A percentile compares a stretch with the other conserved stretches of the same genome.
Conservation (phyloP, 2,329 filamentous ascomycete species). For the Fusarium solani-melongenae region DNA sequence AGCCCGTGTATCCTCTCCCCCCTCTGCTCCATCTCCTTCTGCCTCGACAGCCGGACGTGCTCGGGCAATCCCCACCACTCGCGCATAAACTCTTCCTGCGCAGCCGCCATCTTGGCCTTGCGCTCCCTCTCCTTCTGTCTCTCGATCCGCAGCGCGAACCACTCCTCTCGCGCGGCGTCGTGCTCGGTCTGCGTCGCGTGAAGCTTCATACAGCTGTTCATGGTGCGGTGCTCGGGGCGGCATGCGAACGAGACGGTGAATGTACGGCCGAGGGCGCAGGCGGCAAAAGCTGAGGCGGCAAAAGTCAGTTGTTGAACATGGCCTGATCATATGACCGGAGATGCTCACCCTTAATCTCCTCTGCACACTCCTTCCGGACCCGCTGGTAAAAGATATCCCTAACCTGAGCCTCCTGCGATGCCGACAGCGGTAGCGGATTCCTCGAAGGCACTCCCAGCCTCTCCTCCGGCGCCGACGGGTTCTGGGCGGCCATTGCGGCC, state of each 20-base stretch:
- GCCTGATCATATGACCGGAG: background rate
- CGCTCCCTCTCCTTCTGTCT: conserved; percentile 74
- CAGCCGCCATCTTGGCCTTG: conserved; percentile 67
- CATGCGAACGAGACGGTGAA: conserved; percentile 90
- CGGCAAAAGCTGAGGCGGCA: conserved; percentile 78
- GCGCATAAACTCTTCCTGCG: conserved; percentile 73
- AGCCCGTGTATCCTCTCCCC: conserved; percentile 68
- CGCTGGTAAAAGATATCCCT: conserved; percentile 83
- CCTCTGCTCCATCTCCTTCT: conserved; percentile 58
- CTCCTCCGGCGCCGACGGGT: conserved; percentile 49
- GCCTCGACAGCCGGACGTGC: conserved; percentile 62
- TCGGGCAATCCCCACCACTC: conserved; percentile 76
- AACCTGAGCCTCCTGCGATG: conserved; percentile 84
- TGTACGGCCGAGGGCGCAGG: conserved; percentile 87
- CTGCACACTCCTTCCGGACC: conserved; percentile 79
- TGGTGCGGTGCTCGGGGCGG: conserved; percentile 79
- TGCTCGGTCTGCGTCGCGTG: conserved; percentile 87
- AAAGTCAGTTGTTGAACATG: background rate
- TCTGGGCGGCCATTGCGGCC: conserved; percentile 50
- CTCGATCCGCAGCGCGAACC: conserved; percentile 84
- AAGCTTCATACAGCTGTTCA: conserved; percentile 94
- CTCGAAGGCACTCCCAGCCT: conserved; percentile 66
- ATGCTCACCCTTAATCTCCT: conserved; percentile 78
- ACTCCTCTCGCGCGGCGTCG: conserved; percentile 90
- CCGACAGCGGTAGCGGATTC: conserved; percentile 86